These are phyloP conservation scores for Xylariaceae sp. DNA, from an alignment of 2,329 filamentous ascomycete species.

Conservation along the genomic window DNA sequence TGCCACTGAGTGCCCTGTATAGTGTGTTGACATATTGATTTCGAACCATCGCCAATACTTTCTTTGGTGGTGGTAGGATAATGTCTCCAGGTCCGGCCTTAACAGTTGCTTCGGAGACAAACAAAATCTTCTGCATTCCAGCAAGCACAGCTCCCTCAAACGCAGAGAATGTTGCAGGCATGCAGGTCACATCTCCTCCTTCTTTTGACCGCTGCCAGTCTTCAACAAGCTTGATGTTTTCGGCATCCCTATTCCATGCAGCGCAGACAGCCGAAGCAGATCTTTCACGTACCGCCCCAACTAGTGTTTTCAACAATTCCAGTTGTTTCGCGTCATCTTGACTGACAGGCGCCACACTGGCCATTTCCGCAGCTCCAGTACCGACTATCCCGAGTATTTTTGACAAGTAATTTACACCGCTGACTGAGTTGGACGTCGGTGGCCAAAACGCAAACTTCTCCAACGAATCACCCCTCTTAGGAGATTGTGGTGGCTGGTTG, in stretches of 20 bases:
- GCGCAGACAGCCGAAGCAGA: conserved; percentile 80
- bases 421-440: conserved; percentile 83
- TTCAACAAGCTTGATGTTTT: conserved; percentile 86
- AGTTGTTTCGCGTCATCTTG: conserved; percentile 50
- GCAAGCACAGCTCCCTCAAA: conserved; percentile 78
- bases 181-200: conserved; percentile 78
- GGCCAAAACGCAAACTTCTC: conserved; percentile 97
- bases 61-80: conserved; percentile 76
- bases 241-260: conserved; percentile 89
- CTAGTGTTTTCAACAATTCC: conserved; percentile 69
- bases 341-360: conserved; percentile 62
- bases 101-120: conserved; percentile 77
- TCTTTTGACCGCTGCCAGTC: conserved; percentile 86
- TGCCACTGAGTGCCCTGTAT: conserved; percentile 88
- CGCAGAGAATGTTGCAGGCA: conserved; percentile 79
- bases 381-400: conserved; percentile 78
- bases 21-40: conserved; percentile 89
- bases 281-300: conserved; percentile 74
- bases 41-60: conserved; percentile 84
- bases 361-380: conserved; percentile 82
- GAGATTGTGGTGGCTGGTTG: conserved; percentile 70
- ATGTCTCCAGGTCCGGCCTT: conserved; percentile 71
- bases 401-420: conserved; percentile 83
- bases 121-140: conserved; percentile 93
- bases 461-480: conserved; percentile 77